phyloP scores from a whole-genome alignment of 2,329 filamentous ascomycete species.

The Ampelomyces quisqualis region DNA sequence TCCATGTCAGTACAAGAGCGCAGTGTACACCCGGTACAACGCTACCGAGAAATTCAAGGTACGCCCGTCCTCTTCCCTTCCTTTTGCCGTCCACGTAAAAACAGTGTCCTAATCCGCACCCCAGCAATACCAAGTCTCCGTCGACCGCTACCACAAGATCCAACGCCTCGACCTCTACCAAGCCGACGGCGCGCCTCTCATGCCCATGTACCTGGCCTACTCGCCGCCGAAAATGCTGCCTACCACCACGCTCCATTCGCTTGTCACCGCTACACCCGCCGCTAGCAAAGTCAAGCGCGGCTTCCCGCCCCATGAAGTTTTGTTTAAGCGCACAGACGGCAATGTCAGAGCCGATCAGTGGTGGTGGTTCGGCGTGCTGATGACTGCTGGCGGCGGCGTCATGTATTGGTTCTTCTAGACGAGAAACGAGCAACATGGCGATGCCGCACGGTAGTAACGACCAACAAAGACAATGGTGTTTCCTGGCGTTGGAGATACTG shows the following conservation, averaged over 20 bases:
- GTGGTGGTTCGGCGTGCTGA: conserved; percentile 54
- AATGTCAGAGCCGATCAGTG: conserved; percentile 47
- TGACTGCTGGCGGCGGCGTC: conserved; percentile 52
- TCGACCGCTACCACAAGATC: conserved; percentile 63
- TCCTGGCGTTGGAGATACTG: too few species aligned
- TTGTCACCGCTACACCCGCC: conserved; percentile 38
- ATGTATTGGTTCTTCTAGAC: conserved; percentile 50
- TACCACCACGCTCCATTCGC: conserved; percentile 64
- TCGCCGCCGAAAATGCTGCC: conserved; percentile 68
- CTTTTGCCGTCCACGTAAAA: not conserved
- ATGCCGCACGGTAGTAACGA: too few species aligned
- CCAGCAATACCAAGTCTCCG: conserved; percentile 50
- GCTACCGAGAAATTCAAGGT: conserved; percentile 64
- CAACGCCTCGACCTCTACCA: conserved; percentile 64
- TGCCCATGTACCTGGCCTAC: conserved; percentile 67
- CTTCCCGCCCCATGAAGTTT: conserved; percentile 45
- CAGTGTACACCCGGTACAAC: conserved; percentile 67
- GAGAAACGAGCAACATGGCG: not conserved
- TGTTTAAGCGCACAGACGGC: conserved; percentile 39
- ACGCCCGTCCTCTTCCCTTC: conserved; percentile 10
- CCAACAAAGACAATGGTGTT: too few species aligned
- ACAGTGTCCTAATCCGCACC: not conserved
- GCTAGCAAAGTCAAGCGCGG: conserved; percentile 42
- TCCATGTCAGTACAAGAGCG: conserved; percentile 59
- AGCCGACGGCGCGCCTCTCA: conserved; percentile 64